Evolutionary conservation across 2,329 filamentous ascomycete species (phyloP).

Genomic region (Venturia pyrina): DNA sequence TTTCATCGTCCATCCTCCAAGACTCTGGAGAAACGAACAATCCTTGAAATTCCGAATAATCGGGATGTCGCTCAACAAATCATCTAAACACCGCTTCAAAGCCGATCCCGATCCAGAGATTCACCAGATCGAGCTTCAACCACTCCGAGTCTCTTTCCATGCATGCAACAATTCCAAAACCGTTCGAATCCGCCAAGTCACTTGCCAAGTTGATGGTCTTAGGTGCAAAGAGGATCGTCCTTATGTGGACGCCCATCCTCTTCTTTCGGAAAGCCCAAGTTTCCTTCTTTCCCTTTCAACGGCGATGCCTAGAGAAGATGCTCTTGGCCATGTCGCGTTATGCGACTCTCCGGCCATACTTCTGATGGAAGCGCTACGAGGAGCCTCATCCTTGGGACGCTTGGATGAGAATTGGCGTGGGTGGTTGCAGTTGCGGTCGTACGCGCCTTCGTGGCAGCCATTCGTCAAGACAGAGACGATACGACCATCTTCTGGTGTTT

Average conservation of each 20-base stretch:
- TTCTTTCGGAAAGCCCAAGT: not conserved
- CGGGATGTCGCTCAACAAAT: not conserved
- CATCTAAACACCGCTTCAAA: not conserved
- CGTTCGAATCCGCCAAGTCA: not conserved
- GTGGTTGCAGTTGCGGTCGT: not conserved
- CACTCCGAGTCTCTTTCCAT: not conserved
- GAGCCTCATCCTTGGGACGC: not conserved
- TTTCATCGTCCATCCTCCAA: not conserved
- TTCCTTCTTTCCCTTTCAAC: not conserved
- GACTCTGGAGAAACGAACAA: not conserved
- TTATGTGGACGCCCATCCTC: not conserved
- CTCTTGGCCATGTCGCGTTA: not conserved
- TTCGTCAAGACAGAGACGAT: not conserved
- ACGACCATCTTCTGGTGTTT: not conserved
- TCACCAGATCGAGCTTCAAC: not conserved
- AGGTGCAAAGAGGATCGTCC: not conserved
- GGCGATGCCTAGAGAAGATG: not conserved
- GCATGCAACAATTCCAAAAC: not conserved
- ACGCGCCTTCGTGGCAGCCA: not conserved
- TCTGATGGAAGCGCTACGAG: not conserved
- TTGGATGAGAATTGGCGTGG: not conserved
- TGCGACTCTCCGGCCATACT: not conserved
- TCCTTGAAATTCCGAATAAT: not conserved
- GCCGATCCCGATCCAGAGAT: not conserved
- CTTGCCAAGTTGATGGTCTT: not conserved